A percentile compares a stretch with the other conserved stretches of the same genome.
Conservation (phyloP, 2,329 filamentous ascomycete species). For the Reticulascus tulasneorum region DNA sequence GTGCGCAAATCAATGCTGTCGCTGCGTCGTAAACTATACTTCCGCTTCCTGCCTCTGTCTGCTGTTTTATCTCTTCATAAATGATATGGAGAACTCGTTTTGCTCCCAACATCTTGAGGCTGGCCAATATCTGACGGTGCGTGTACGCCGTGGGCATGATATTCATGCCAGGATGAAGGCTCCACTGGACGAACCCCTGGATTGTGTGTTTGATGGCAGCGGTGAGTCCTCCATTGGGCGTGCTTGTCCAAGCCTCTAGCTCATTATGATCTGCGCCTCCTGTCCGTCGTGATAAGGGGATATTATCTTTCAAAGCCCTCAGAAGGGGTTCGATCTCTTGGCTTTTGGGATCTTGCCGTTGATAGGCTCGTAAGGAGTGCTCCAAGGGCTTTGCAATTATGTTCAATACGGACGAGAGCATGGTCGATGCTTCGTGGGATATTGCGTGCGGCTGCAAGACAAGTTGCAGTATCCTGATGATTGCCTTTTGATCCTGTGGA, state of each 20-base stretch:
- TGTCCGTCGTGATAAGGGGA: slow-evolving; percentile 56
- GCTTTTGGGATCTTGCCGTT: slow-evolving; percentile 62
- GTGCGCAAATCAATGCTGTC: slow-evolving; percentile 65
- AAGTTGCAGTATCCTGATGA: slow-evolving; percentile 69
- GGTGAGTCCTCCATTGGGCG: slow-evolving; percentile 51
- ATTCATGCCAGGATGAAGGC: slow-evolving; percentile 50
- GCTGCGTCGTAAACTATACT: slow-evolving; percentile 66
- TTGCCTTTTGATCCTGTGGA: slow-evolving; percentile 59
- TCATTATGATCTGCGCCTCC: slow-evolving; percentile 62
- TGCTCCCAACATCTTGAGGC: slow-evolving; percentile 58
- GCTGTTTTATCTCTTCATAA: slow-evolving; percentile 62
- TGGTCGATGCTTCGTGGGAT: slow-evolving; percentile 65
- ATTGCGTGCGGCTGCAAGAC: slow-evolving; percentile 67
- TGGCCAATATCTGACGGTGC: slow-evolving; percentile 64
- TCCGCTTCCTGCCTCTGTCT: slow-evolving; percentile 56
- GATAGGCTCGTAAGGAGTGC: slow-evolving; percentile 61
- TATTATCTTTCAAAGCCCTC: slow-evolving; percentile 58
- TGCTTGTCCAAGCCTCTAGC: slow-evolving; percentile 62
- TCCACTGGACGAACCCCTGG: slow-evolving; percentile 64
- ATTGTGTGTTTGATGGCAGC: slow-evolving; percentile 58
- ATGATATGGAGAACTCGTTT: slow-evolving; percentile 57
- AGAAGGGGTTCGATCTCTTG: slow-evolving; percentile 68
- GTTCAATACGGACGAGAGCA: slow-evolving; percentile 68
- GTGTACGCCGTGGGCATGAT: slow-evolving; percentile 64
- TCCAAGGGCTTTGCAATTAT: slow-evolving; percentile 68